These are phyloP conservation scores for Calonectria henricotiae DNA, from an alignment of 2,329 filamentous ascomycete species.

Conservation along the genomic window DNA sequence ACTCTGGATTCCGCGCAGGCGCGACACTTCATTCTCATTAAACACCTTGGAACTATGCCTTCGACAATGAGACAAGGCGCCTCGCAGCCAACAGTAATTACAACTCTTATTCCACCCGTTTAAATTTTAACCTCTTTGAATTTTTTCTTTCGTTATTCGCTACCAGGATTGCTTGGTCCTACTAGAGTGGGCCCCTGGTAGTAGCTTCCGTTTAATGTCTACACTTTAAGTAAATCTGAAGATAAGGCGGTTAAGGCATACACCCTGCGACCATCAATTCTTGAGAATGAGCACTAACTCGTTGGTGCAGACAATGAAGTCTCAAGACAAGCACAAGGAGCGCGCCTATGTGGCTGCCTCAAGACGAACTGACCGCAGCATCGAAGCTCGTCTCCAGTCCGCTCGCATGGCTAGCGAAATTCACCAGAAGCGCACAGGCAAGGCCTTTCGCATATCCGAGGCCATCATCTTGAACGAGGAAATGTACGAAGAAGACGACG, in stretches of 20 bases:
- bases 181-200: background rate
- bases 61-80: background rate
- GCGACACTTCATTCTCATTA: background rate
- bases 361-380: conserved; percentile 85
- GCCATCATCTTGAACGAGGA: conserved; percentile 91
- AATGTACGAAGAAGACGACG: conserved; percentile 96
- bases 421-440: conserved; percentile 89
- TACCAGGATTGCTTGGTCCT: background rate
- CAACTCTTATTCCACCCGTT: no score
- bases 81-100: conserved; percentile 13
- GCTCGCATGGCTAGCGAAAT: conserved; percentile 91
- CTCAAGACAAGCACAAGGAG: conserved; percentile 87
- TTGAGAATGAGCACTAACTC: background rate
- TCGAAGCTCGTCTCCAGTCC: conserved; percentile 93
- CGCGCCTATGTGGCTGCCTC: conserved; percentile 95
- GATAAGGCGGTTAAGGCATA: conserved; percentile 3
- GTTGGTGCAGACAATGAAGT: conserved; percentile 75
- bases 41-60: background rate
- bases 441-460: conserved; percentile 85
- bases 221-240: conserved; percentile 6
- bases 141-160: background rate
- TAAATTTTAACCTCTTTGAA: background rate
- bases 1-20: no score
- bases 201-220: conserved; percentile 1
- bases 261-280: background rate